Base-by-base conservation (phyloP, 225 moss, liverwort and hornwort species). In the Straminergon stramineum region DNA sequence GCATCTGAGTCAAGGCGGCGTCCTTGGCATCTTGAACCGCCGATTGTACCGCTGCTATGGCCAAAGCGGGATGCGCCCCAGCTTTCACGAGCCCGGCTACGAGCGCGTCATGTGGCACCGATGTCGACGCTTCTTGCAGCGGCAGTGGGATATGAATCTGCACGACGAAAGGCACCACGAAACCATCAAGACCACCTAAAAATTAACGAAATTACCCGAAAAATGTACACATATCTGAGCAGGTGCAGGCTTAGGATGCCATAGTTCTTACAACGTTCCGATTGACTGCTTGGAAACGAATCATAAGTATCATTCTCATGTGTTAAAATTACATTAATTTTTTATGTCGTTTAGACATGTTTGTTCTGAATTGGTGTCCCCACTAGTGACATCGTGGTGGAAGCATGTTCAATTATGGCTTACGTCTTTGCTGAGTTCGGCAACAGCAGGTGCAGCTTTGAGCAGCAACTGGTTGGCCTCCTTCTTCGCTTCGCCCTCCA, bases 391-490 rank as follows among this genome's bases (percentile, higher is more conserved):
- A 56, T 41, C 15, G 11, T 79, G 12, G 57, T 71, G 27, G 37
- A 43, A 45, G 32, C 35, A 62, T 61, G 48, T 31, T 75, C 53
- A 65, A 55, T 4, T 21, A n/a, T 37, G 39, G 26, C 83, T 55
- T 85, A 89, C 89, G 11, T 85, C 80, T 85, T 89, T 85, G 81
- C 71, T 63, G 85, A 86, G 70, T 71, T 86, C 73, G 63, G 80
- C 81, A 53, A 89, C 63, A 60, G 62, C 61, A 63, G 89, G 80
- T 41, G 89, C 80, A 85, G 85, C 64, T 53, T 53, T 81, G 51
- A 32, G 89, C 53, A 80, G 17, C 81, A 81, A 63, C 6, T 86
- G 61, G 20, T 17, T 85, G 8, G 31, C 85, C 70, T 71, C 73
- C 71, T 78, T 85, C 66, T n/a, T 71, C 41, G 18, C 81, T 15